Base-by-base conservation (phyloP, 495 filamentous ascomycete species). In the Talaromyces borbonicus region DNA sequence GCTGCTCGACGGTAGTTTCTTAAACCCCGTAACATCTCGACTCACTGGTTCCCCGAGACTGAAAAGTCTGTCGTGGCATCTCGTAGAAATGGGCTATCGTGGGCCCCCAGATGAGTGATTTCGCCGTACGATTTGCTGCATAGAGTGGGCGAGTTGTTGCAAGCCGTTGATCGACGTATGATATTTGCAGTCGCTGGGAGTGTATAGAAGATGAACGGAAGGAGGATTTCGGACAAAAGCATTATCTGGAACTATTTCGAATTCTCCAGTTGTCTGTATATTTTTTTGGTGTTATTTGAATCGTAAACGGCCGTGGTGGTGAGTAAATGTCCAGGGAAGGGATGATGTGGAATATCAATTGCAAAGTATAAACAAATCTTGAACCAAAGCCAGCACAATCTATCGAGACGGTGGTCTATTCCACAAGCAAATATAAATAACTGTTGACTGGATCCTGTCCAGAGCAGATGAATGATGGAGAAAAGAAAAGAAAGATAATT, bases 101-200 rank as follows among this genome's bases (percentile, higher is more conserved):
- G 83, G 33, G 83, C 77, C 11, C 79, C 79, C 4, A 83, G 65
- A 56, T 80, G 72, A 27, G 78, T 81, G 48, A 83, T 75, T 44
- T 78, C 74, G 49, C 71, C 72, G 57, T 81, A 83, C 12, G 70
- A 58, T 52, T 71, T 72, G 46, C 60, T 63, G 68, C 79, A 83
- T 20, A 83, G 68, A 33, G 65, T 61, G 8, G 78, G 74, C 4
- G 73, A 77, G 57, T 81, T 81, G 58, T 83, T 83, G 71, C 79
- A 83, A 29, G 67, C 69, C 30, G 62, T 71, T 11, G 54, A 18
- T 47, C 26, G 51, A 32, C 66, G 65, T 29, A 56, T 44, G 8
- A 52, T 48, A 9, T 66, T 38, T 12, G 58, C 50, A 44, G 56
- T 59, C 26, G 63, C 61, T 9, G 59, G 54, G 12, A 53, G 54